These are phyloP conservation scores for Toxicodendron radicans DNA, from an alignment of 345 rosid species.

Conservation along the genomic window DNA sequence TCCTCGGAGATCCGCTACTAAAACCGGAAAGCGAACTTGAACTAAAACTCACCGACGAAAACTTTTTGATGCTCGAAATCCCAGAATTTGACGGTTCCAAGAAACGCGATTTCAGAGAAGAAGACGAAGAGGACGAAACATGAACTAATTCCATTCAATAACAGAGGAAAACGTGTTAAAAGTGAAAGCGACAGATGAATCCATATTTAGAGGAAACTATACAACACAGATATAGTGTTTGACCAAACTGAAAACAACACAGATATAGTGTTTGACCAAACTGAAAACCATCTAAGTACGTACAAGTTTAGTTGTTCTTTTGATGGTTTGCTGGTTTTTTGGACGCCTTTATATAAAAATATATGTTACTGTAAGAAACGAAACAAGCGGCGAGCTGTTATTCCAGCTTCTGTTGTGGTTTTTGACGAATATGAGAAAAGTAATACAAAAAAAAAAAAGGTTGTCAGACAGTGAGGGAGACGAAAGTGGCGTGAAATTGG, in stretches of 20 bases:
- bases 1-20: not conserved
- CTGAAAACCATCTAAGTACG: not conserved
- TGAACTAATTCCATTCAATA: constrained; percentile 35
- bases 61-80: constrained; percentile 25
- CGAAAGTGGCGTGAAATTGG: not conserved
- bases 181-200: constrained; percentile 9
- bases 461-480: not conserved
- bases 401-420: not conserved
- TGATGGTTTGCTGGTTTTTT: no score
- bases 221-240: not conserved
- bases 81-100: constrained; percentile 19
- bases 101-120: constrained; percentile 30
- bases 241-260: no score
- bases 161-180: not conserved
- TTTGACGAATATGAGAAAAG: constrained; percentile 1
- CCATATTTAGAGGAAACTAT: constrained; percentile 43
- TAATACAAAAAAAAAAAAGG: not conserved
- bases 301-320: no score
- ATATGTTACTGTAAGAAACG: not conserved
- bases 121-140: constrained; percentile 15
- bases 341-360: not conserved
- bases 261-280: no score
- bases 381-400: not conserved
- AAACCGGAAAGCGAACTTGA: constrained; percentile 15
- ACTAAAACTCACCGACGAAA: constrained; percentile 17